Evolutionary conservation across 176 grass and related monocot genomes (phyloP).

Genomic region (Ananas comosus): DNA sequence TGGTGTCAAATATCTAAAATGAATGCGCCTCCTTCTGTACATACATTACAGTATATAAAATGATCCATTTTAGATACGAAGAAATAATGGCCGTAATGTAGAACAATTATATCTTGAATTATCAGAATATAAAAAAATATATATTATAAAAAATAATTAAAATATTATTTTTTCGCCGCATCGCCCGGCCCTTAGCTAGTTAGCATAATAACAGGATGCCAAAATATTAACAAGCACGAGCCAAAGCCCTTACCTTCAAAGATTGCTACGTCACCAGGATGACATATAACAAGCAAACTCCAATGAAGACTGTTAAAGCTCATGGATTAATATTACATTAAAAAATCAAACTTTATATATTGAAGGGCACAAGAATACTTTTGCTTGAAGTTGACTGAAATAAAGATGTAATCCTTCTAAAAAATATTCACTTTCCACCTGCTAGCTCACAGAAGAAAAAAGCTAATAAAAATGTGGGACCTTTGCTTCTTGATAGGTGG

Average conservation of each 20-base stretch:
- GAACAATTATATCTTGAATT: too few species aligned
- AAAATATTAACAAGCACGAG: conserved; percentile 9
- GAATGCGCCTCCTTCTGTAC: too few species aligned
- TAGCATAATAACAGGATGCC: conserved; percentile 14
- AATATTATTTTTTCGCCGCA: too few species aligned
- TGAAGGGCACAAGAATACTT: background rate
- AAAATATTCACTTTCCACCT: conserved; percentile 94
- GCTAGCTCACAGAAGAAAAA: conserved; percentile 98
- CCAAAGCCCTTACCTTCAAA: conserved; percentile 41
- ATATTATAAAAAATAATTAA: too few species aligned
- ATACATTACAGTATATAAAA: too few species aligned
- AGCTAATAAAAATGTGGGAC: conserved; percentile 84
- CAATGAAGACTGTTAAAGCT: conserved; percentile 47
- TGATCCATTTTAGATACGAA: too few species aligned
- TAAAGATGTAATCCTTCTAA: conserved; percentile 95
- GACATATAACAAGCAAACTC: conserved; percentile 92
- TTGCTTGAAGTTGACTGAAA: conserved; percentile 99
- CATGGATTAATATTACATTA: background rate
- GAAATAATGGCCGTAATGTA: too few species aligned
- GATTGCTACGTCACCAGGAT: conserved; percentile 68
- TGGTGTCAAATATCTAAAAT: too few species aligned
- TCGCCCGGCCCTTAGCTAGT: too few species aligned
- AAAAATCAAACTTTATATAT: background rate
- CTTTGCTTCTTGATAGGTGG: conserved; percentile 36
- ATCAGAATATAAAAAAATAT: too few species aligned